phyloP scores from a whole-genome alignment of 164 flowering plant species.

The Nymphaea thermarum region DNA sequence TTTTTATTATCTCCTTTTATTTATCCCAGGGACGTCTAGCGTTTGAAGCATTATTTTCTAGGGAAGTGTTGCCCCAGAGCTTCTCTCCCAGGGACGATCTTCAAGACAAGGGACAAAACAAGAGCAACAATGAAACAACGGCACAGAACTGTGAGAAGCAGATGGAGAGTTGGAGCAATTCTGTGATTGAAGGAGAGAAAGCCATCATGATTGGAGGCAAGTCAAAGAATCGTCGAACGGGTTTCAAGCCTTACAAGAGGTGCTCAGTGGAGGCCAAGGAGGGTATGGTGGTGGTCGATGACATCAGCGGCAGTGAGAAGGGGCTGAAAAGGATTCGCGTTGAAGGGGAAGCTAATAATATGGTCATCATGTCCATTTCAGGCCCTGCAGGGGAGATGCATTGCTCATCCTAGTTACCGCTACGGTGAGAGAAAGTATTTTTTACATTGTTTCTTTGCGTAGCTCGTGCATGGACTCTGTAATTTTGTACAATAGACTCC shows the following conservation, averaged over 20 bases:
- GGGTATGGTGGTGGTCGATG: conserved; percentile 17
- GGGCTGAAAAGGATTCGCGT: conserved; percentile 63
- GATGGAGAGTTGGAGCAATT: background rate
- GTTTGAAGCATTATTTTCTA: conserved; percentile 71
- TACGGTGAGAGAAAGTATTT: background rate
- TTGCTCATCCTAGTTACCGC: background rate
- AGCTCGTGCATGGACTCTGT: background rate
- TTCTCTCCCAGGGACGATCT: conserved; percentile 53
- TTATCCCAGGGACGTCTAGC: conserved; percentile 78
- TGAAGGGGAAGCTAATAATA: conserved; percentile 44
- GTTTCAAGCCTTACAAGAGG: conserved; percentile 95
- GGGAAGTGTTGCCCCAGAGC: conserved; percentile 80
- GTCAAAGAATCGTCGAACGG: conserved; percentile 45
- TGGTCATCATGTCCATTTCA: conserved; percentile 14
- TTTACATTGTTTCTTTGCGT: background rate
- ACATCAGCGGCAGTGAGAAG: conserved; percentile 45
- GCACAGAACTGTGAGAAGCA: background rate
- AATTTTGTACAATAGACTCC: background rate
- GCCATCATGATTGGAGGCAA: conserved; percentile 18
- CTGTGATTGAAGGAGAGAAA: background rate
- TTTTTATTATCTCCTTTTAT: conserved; percentile 1
- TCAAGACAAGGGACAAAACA: conserved; percentile 16
- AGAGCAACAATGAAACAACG: background rate
- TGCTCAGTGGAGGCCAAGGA: conserved; percentile 77
- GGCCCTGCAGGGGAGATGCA: background rate